These are phyloP conservation scores for Bryum argenteum DNA, from an alignment of 225 moss, liverwort and hornwort genomes.

Conservation along the genomic window DNA sequence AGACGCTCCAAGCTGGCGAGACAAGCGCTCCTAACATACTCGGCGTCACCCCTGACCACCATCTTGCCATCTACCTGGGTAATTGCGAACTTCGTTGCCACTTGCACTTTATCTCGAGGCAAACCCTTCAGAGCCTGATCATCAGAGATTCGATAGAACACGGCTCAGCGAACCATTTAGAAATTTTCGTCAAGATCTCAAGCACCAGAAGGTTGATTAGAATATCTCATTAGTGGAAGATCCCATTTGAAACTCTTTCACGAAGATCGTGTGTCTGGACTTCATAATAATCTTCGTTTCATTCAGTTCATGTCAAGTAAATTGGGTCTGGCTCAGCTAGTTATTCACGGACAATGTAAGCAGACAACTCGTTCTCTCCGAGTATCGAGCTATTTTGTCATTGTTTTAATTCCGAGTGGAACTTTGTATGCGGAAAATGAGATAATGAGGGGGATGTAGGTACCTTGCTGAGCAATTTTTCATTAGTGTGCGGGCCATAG, in stretches of 20 bases:
- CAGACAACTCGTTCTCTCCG: too few species aligned
- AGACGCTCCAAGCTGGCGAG: constrained; percentile 55
- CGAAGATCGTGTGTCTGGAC: too few species aligned
- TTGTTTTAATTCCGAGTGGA: too few species aligned
- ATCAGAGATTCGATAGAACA: neutral
- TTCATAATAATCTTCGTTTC: too few species aligned
- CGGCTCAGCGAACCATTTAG: neutral
- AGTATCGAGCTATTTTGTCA: too few species aligned
- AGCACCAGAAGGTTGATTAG: neutral
- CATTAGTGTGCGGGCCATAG: constrained; percentile 48
- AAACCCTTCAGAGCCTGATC: constrained; percentile 37
- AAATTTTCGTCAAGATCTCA: neutral
- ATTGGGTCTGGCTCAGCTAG: too few species aligned
- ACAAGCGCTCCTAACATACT: constrained; percentile 47
- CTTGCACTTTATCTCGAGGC: constrained; percentile 49
- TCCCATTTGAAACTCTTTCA: too few species aligned
- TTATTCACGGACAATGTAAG: too few species aligned
- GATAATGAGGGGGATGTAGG: neutral
- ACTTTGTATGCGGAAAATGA: too few species aligned
- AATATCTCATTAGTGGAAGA: neutral
- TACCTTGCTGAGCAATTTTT: constrained; percentile 47
- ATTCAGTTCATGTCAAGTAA: too few species aligned
- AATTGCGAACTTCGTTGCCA: constrained; percentile 58
- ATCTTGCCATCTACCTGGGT: constrained; percentile 29
- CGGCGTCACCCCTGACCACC: constrained; percentile 29